Conservation (phyloP, 257 asterid genomes). For the Nicotiana paniculata region DNA sequence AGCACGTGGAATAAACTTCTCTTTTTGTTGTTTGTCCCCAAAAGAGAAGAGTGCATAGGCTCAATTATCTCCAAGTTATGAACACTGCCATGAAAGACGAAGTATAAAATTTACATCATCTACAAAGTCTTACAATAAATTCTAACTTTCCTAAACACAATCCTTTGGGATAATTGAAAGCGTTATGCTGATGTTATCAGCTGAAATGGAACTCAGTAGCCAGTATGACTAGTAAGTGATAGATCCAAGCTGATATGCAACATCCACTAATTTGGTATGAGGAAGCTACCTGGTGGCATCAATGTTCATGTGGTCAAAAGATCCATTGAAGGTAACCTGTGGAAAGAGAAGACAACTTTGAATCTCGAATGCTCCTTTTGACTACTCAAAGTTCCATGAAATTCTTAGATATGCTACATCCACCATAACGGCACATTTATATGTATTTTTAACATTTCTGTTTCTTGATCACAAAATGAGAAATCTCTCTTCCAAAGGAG, state of each 20-base stretch:
- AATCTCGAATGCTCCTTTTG: not conserved
- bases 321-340: constrained; percentile 96
- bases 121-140: not conserved
- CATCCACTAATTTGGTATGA: constrained; percentile 1
- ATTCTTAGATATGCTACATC: not conserved
- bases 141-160: not conserved
- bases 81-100: constrained; percentile 52
- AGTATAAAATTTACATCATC: constrained; percentile 4
- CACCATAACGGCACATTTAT: not conserved
- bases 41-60: constrained; percentile 71
- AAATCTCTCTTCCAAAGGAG: not conserved
- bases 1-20: constrained; percentile 94
- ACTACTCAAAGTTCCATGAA: not conserved
- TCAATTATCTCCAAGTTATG: constrained; percentile 95
- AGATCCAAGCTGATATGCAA: not conserved
- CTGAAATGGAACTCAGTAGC: not conserved
- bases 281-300: constrained; percentile 83
- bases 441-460: not conserved
- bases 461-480: not conserved
- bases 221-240: not conserved
- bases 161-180: not conserved
- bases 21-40: constrained; percentile 73
- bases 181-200: not conserved
- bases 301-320: constrained; percentile 96
- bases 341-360: constrained; percentile 10